Evolutionary conservation across 495 filamentous ascomycete species (phyloP), one percentile per base, ranked within the genome.

Genomic region (Geoglossum glabrum): DNA sequence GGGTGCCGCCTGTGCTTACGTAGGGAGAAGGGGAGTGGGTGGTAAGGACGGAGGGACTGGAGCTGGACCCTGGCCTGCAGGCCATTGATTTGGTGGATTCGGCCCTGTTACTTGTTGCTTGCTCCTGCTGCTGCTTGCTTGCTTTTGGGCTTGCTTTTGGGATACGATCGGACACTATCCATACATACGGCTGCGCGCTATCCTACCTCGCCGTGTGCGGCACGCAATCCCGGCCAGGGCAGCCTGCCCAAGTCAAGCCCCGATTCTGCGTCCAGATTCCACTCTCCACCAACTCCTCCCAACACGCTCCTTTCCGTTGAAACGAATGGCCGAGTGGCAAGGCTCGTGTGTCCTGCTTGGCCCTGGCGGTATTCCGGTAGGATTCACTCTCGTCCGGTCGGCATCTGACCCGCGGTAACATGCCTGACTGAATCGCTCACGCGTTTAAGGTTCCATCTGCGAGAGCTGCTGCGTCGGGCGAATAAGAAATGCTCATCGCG

Each of bases 391-490:
- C 49, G 23, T 52, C 49, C 49, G 28, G 49, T 52, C 49, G 30
- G 49, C 49, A n/a, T 52, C 49, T 52, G 49, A 52, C 49, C 28
- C 25, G 49, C 49, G 40, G 40, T 21, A 45, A 45, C 40, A 45
- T 45, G 40, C 40, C 40, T 45, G 5, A 45, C 40, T 28, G 25
- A n/a, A 52, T 52, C 1, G 49, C 49, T 30, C 49, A 52, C 49
- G 49, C 49, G 49, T 52, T 52, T 52, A 52, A 52, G 49, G 49
- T 52, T 52, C 49, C 49, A 52, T 23, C 49, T 52, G 49, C 25
- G 49, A 28, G 49, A 52, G 49, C 25, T 52, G 49, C 25, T 28
- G 25, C 49, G 23, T 27, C 49, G 49, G 30, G 23, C 49, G 49
- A 52, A 52, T 52, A 19, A 31, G 49, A 28, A 19, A 3, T 26